Evolutionary conservation across 306 rosid genomes (phyloP), one percentile per base, ranked within the genome.

Genomic region (Senna tora): DNA sequence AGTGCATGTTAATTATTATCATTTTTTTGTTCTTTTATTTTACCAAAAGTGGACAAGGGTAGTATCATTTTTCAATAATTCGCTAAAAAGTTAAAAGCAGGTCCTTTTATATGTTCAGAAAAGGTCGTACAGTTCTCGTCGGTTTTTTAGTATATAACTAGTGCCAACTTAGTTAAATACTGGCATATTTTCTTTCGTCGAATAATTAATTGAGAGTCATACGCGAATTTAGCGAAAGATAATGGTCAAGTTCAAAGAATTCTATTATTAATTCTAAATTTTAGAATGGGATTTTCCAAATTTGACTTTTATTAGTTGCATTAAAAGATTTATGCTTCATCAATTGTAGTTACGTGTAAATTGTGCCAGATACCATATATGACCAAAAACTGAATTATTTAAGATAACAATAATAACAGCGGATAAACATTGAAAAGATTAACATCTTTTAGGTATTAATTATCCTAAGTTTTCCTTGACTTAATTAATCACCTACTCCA

Each of bases 171-270:
- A 21, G 42, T 64, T 46, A n/a, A 36, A 65, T 20, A 73, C 20
- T 30, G 12, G 33, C 14, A 2, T 46, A n/a, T 43, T 15, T 51
- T 14, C 28, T 46, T 15, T 4, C 1, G 1, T 21, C 69, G 28
- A 2, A 8, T 9, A 21, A 36, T 69, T 36, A 56, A 14, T 9
- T 30, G 20, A 25, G 7, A 45, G 61, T 53, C 38, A 54, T 21
- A 70, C 51, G 8, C 5, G 67, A 70, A 71, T 64, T 75, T 57
- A 75, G 75, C 50, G 19, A 41, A 13, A 50, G 53, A 73, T 28
- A 22, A 66, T 81, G 77, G 85, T 79, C 81, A 71, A 79, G 79
- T 45, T 68, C 58, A 20, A 14, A 67, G 19, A 69, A 63, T 63
- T 73, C 42, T 69, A 41, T 21, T 34, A 2, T 41, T 36, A 3